Percentiles rank a stretch among this genome's conserved stretches.
Conservation (phyloP, 1,284 basidiomycete genomes). For the Ceratobasidium sp. region DNA sequence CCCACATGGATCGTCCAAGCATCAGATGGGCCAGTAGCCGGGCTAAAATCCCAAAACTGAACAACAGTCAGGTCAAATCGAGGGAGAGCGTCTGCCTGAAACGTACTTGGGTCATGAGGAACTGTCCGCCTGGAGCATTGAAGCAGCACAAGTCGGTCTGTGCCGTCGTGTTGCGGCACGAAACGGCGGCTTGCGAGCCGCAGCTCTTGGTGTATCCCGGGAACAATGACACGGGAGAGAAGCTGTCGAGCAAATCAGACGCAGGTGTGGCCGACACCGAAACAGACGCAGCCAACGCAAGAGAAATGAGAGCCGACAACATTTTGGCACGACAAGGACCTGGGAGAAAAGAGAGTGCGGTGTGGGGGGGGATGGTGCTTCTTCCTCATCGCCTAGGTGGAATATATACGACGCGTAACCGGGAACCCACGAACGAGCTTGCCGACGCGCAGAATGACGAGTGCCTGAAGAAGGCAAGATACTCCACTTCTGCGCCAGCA, state of each 20-base stretch:
- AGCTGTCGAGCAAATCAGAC: background rate
- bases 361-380: background rate
- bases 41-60: slow-evolving; percentile 37
- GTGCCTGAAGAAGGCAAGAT: slow-evolving; percentile 29
- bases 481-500: slow-evolving; percentile 4
- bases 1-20: slow-evolving; percentile 45
- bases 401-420: slow-evolving; percentile 10
- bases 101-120: slow-evolving; percentile 35
- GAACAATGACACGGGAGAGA: background rate
- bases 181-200: slow-evolving; percentile 17
- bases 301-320: slow-evolving; percentile 16
- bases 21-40: slow-evolving; percentile 42
- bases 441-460: slow-evolving; percentile 5
- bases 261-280: slow-evolving; percentile 28
- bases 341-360: background rate
- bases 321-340: slow-evolving; percentile 2
- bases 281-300: slow-evolving; percentile 4
- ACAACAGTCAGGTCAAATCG: background rate
- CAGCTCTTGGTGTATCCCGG: background rate
- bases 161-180: slow-evolving; percentile 35
- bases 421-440: slow-evolving; percentile 9
- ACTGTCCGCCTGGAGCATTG: slow-evolving; percentile 30
- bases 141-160: slow-evolving; percentile 37
- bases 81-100: background rate
- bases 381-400: background rate